Evolutionary conservation across 2,329 filamentous ascomycete species (phyloP).

Genomic region (Claviceps digitariae): DNA sequence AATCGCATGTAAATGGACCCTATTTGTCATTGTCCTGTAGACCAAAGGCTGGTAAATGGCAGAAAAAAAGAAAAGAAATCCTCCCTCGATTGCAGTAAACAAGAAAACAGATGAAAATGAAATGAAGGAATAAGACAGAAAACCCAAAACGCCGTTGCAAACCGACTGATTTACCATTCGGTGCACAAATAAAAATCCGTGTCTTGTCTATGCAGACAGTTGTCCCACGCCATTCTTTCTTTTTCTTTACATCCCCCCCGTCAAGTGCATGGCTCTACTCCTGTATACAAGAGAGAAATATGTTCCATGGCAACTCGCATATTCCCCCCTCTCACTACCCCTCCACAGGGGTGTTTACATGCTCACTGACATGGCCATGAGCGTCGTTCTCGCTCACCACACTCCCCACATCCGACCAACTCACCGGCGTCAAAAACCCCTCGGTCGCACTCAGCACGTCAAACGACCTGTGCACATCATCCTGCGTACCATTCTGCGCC

Average conservation of each 20-base stretch:
- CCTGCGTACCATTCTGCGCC: conserved; percentile 26
- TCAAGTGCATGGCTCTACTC: too few relatives aligned
- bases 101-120: too few relatives aligned
- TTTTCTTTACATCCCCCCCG: too few relatives aligned
- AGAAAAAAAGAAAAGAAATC: background rate
- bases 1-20: background rate
- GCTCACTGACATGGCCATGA: conserved; percentile 10
- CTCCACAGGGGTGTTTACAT: background rate
- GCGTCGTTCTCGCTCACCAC: conserved; percentile 43
- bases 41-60: background rate
- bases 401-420: conserved; percentile 53
- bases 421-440: conserved; percentile 44
- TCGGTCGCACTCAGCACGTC: conserved; percentile 48
- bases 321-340: too few relatives aligned
- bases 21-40: too few relatives aligned
- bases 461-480: conserved; percentile 26
- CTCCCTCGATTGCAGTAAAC: too few relatives aligned
- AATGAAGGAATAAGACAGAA: background rate
- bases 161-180: too few relatives aligned
- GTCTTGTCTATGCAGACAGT: too few relatives aligned
- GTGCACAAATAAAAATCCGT: too few relatives aligned
- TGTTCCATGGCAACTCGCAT: too few relatives aligned
- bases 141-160: too few relatives aligned
- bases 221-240: background rate
- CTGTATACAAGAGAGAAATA: too few relatives aligned